Evolutionary conservation across 2,329 filamentous ascomycete genomes (phyloP), one percentile per base, ranked within the genome.

Genomic region (Setomelanomma holmii): DNA sequence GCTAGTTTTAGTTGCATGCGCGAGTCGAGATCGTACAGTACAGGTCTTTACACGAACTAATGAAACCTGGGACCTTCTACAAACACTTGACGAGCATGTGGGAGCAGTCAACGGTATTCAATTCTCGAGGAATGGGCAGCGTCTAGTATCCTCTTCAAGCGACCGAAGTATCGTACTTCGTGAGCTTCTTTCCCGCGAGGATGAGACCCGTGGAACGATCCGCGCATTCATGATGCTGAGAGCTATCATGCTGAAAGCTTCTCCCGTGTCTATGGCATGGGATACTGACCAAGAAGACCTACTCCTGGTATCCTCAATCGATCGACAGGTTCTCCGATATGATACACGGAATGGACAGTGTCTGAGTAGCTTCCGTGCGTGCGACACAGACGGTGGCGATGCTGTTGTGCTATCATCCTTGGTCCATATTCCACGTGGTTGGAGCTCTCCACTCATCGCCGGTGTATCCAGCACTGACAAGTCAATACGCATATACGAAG

Each of bases 401-500:
- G 85, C 92, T 5, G 93, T 93, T 0, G 86, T 95, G 38, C 78
- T 98, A 61, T 90, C 93, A 59, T 90, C 89, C 0, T 80, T 99
- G 23, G 86, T 86, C 1, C 85, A 84, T 41, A 77, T 82, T 70
- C 65, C 86, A 69, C 76, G 86, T 64, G 74, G 82, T 56, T 75
- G 83, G 75, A 80, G 82, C 8, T 71, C 86, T 79, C 84, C 87
- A 22, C 84, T 96, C 44, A 82, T 99, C 45, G 82, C 95, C 16
- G 93, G 91, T n/a, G 84, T 95, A 10, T 97, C 93, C 7, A 93
- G 93, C 63, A 96, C 91, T 1, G 95, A 99, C 74, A 99, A 98
- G 72, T 98, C 95, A 0, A 88, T 99, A 49, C 84, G 95, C 30
- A 79, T 99, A 14, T 99, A 99, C 66, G 90, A 96, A 61, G 87